A percentile compares a stretch with the other conserved stretches of the same genome.
These are phyloP conservation scores for Trichophyton schoenleinii DNA, from an alignment of 2,329 filamentous ascomycete species.

Conservation along the genomic window DNA sequence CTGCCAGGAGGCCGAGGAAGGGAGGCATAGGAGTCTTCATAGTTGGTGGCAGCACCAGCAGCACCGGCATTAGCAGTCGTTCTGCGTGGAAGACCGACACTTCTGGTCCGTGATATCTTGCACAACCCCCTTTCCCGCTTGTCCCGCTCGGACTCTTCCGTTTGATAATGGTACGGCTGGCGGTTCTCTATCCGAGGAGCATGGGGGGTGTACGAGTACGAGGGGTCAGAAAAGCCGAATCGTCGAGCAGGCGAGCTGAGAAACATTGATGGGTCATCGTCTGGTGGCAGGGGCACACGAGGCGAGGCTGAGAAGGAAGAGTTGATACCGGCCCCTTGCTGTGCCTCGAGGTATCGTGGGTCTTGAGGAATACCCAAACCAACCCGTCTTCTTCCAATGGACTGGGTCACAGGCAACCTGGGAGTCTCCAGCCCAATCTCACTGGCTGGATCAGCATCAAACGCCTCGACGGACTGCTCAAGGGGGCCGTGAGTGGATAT, in stretches of 20 bases:
- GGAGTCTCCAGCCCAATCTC: slow-evolving; percentile 4
- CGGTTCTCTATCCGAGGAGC: slow-evolving; percentile 19
- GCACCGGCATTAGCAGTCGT: slow-evolving; percentile 5
- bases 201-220: slow-evolving; percentile 19
- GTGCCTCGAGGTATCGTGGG: background rate
- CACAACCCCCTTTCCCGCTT: slow-evolving; percentile 18
- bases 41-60: slow-evolving; percentile 17
- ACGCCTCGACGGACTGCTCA: slow-evolving; percentile 14
- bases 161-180: slow-evolving; percentile 39
- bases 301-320: slow-evolving; percentile 36
- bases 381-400: background rate
- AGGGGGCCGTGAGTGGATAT: slow-evolving; percentile 5
- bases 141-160: slow-evolving; percentile 36
- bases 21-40: background rate
- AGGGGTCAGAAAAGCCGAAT: slow-evolving; percentile 31
- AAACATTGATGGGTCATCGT: slow-evolving; percentile 37
- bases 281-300: slow-evolving; percentile 22
- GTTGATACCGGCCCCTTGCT: slow-evolving; percentile 27
- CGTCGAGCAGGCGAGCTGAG: slow-evolving; percentile 37
- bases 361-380: background rate
- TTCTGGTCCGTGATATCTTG: slow-evolving; percentile 25
- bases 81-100: slow-evolving; percentile 18
- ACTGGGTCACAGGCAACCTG: background rate
- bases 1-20: slow-evolving; percentile 13
- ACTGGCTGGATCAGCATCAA: slow-evolving; percentile 4